phyloP scores from a whole-genome alignment of 352 stramenopile species.

The Phytophthora macrochlamydospora region DNA sequence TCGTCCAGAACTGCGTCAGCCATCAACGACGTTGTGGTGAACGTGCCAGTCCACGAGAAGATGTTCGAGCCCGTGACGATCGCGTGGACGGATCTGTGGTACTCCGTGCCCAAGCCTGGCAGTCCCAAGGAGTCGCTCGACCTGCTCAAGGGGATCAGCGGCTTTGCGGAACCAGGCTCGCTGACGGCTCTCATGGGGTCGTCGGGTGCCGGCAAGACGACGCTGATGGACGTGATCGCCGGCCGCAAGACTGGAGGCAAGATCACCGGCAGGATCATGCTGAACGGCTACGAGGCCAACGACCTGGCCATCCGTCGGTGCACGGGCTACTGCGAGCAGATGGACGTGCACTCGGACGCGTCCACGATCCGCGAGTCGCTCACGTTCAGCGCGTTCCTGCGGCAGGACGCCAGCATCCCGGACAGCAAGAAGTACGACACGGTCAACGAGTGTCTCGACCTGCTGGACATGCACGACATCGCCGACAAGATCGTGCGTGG shows the following conservation, averaged over 20 bases:
- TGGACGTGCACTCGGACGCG: conserved; percentile 85
- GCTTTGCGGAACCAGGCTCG: conserved; percentile 43
- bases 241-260: conserved; percentile 64
- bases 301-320: conserved; percentile 47
- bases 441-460: conserved; percentile 37
- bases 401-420: conserved; percentile 29
- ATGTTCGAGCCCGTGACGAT: conserved; percentile 34
- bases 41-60: conserved; percentile 16
- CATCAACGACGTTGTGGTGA: conserved; percentile 8
- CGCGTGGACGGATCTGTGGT: conserved; percentile 38
- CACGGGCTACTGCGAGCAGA: conserved; percentile 70
- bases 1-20: conserved; percentile 5
- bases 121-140: conserved; percentile 35
- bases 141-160: conserved; percentile 60
- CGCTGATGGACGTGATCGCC: conserved; percentile 91
- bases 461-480: conserved; percentile 44
- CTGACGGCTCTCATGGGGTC: conserved; percentile 89
- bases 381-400: conserved; percentile 29
- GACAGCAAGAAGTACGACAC: conserved; percentile 39
- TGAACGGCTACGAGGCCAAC: conserved; percentile 43
- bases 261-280: conserved; percentile 58
- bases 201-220: conserved; percentile 72
- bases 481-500: conserved; percentile 41
- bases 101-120: conserved; percentile 36
- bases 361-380: conserved; percentile 80